These are phyloP conservation scores for Orbilia javanica DNA, from an alignment of 2,329 filamentous ascomycete species.

Conservation along the genomic window DNA sequence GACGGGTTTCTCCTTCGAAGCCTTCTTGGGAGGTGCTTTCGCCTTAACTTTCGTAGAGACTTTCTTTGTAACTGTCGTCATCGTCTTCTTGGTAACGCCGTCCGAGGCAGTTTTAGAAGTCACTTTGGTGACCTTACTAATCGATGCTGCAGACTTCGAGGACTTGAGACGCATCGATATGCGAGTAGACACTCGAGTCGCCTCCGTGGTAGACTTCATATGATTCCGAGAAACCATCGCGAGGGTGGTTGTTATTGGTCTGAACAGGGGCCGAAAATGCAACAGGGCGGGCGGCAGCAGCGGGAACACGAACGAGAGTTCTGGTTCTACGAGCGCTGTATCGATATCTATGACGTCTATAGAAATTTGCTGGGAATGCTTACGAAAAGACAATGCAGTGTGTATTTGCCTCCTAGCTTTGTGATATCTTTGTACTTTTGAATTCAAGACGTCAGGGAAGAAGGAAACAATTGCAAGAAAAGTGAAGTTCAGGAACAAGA, in stretches of 20 bases:
- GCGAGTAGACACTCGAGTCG: constrained; percentile 19
- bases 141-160: constrained; percentile 16
- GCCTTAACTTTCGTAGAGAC: constrained; percentile 10
- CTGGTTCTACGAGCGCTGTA: too few relatives aligned
- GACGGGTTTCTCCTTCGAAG: too few relatives aligned
- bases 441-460: neutral
- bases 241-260: neutral
- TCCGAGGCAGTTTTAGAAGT: constrained; percentile 1
- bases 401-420: neutral
- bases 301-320: neutral
- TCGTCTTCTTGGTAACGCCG: constrained; percentile 19
- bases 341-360: too few relatives aligned
- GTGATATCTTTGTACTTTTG: neutral
- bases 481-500: neutral
- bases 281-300: too few relatives aligned
- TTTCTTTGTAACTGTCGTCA: constrained; percentile 1
- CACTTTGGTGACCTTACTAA: constrained; percentile 11
- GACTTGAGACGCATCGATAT: constrained; percentile 32
- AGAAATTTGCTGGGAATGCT: too few relatives aligned
- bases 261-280: neutral
- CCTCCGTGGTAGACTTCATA: constrained; percentile 5
- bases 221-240: constrained; percentile 43
- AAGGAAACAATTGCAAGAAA: neutral
- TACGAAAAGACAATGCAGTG: too few relatives aligned
- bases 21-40: constrained; percentile 13